A percentile compares a stretch with the other conserved stretches of the same genome.
phyloP scores from a whole-genome alignment of 345 rosid species.

The Eucalyptus paniculata region DNA sequence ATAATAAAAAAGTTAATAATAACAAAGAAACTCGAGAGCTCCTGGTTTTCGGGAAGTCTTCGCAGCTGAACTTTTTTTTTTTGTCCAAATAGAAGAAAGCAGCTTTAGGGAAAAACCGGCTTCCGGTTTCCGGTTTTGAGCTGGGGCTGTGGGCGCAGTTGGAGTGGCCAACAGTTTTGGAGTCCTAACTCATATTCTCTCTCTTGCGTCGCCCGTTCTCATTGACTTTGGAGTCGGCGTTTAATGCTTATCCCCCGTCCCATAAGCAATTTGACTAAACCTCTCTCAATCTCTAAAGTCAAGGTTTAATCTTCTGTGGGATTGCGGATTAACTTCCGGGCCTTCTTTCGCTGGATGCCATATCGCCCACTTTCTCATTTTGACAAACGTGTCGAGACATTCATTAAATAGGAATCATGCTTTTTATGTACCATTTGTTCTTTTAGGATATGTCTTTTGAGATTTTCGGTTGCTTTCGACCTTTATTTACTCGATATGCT shows the following conservation, averaged over 20 bases:
- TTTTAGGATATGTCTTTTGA: neutral
- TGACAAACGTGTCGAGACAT: neutral
- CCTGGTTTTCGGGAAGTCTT: constrained; percentile 62
- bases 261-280: neutral
- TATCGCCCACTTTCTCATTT: neutral
- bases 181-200: neutral
- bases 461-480: neutral
- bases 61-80: neutral
- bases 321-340: neutral
- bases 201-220: neutral
- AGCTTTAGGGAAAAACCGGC: neutral
- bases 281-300: neutral
- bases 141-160: neutral
- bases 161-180: neutral
- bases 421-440: neutral
- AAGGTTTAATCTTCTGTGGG: neutral
- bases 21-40: constrained; percentile 1
- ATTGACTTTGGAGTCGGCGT: neutral
- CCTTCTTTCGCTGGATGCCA: neutral
- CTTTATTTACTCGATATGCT: neutral
- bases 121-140: neutral
- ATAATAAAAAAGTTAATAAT: no score
- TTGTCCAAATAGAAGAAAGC: neutral
- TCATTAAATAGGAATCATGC: neutral
- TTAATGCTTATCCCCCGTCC: neutral